Evolutionary conservation across 495 filamentous ascomycete genomes (phyloP).

Genomic region (Amorphotheca resinae): DNA sequence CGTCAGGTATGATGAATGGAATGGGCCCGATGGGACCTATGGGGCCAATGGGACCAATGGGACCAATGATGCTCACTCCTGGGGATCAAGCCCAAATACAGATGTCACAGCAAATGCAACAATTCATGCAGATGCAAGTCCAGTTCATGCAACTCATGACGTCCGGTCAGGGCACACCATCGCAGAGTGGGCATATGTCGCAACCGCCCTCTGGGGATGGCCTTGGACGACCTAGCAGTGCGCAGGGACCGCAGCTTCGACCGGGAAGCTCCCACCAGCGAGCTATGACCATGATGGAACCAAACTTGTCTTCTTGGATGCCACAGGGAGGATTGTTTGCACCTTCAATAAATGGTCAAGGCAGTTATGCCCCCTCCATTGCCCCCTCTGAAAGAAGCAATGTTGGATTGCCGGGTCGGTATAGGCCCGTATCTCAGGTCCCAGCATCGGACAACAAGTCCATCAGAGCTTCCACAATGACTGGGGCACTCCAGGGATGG

Average conservation of each 20-base stretch:
- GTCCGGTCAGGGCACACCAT: constrained; percentile 22
- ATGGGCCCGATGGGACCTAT: constrained; percentile 27
- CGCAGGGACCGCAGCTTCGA: constrained; percentile 24
- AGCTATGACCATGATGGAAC: constrained; percentile 74
- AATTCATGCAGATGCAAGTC: constrained; percentile 92
- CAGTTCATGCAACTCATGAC: constrained; percentile 78
- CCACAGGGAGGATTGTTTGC: constrained; percentile 28
- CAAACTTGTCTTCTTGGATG: constrained; percentile 41
- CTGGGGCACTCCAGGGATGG: constrained; percentile 37
- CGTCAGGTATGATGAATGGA: constrained; percentile 23
- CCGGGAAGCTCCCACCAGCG: constrained; percentile 23
- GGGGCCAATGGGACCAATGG: constrained; percentile 31
- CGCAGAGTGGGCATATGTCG: constrained; percentile 21
- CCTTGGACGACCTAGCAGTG: constrained; percentile 14
- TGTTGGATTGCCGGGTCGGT: constrained; percentile 79
- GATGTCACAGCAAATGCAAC: constrained; percentile 76
- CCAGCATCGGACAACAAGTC: constrained; percentile 26
- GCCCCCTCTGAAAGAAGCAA: constrained; percentile 93
- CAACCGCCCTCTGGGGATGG: constrained; percentile 3
- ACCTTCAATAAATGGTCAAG: constrained; percentile 29
- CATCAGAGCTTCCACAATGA: constrained; percentile 38
- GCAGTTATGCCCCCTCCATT: constrained; percentile 50
- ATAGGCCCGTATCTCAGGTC: constrained; percentile 70
- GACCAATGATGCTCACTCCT: constrained; percentile 39
- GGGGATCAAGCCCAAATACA: constrained; percentile 70